These are phyloP conservation scores for Candida broadrunensis DNA, from an alignment of 805 yeast genomes.

Conservation along the genomic window DNA sequence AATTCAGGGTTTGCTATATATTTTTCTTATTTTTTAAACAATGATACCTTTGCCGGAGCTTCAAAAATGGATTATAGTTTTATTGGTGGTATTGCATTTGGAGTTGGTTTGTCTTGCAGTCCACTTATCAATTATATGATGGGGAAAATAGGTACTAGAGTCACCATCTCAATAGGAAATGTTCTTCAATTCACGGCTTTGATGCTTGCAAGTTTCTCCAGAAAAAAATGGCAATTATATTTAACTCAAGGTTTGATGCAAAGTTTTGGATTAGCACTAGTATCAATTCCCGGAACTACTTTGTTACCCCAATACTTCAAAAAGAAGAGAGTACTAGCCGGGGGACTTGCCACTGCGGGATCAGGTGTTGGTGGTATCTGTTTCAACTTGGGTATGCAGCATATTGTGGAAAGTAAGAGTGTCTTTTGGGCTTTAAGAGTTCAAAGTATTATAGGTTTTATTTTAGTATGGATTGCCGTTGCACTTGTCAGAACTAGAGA, in stretches of 20 bases:
- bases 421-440: conserved; percentile 51
- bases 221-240: conserved; percentile 61
- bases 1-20: conserved; percentile 66
- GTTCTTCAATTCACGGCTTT: conserved; percentile 51
- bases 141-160: conserved; percentile 42
- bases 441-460: conserved; percentile 40
- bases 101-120: conserved; percentile 49
- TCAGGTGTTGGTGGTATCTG: conserved; percentile 53
- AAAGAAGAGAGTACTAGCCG: conserved; percentile 56
- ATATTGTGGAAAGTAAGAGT: conserved; percentile 30
- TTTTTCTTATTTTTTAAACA: conserved; percentile 52
- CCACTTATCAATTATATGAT: conserved; percentile 47
- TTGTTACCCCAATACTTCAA: conserved; percentile 71
- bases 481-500: conserved; percentile 14
- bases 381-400: conserved; percentile 48
- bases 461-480: conserved; percentile 20
- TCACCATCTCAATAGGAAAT: conserved; percentile 46
- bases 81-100: conserved; percentile 67
- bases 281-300: conserved; percentile 57
- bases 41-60: conserved; percentile 52
- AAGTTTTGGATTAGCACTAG: conserved; percentile 56
- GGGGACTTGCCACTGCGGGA: conserved; percentile 48
- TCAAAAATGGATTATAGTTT: conserved; percentile 58
- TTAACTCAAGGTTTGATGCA: conserved; percentile 66
- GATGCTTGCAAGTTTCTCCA: conserved; percentile 59